These are phyloP conservation scores for Salvia splendens DNA, from an alignment of 257 asterid genomes.

Conservation along the genomic window DNA sequence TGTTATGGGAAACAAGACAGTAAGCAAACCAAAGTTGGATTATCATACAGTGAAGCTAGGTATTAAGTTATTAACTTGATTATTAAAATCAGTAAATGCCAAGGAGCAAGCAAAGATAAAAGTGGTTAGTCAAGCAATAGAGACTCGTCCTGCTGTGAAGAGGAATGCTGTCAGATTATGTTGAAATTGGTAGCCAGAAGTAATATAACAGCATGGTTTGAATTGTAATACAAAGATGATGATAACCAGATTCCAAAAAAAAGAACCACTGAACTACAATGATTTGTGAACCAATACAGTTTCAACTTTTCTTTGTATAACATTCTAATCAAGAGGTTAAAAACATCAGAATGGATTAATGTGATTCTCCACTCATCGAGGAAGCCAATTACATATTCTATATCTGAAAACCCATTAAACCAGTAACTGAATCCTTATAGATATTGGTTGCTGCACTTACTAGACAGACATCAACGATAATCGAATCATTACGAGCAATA, in stretches of 20 bases:
- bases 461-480: conserved; percentile 98
- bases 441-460: conserved; percentile 46
- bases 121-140: not conserved
- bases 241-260: not conserved
- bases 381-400: conserved; percentile 21
- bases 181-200: not conserved
- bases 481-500: conserved; percentile 98
- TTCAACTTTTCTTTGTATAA: too few relatives aligned
- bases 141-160: conserved; percentile 5
- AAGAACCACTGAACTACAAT: not conserved
- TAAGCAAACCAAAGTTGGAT: conserved; percentile 10
- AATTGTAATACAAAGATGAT: conserved; percentile 6
- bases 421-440: conserved; percentile 15
- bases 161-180: not conserved
- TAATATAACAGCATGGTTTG: conserved; percentile 13
- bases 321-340: conserved; percentile 26
- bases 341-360: not conserved
- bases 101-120: conserved; percentile 19
- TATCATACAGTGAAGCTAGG: not conserved
- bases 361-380: conserved; percentile 18
- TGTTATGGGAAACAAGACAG: conserved; percentile 10
- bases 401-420: not conserved
- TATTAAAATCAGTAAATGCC: conserved; percentile 9
- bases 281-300: too few relatives aligned
- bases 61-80: not conserved